Percentiles rank a stretch among this genome's conserved stretches.
Evolutionary conservation across 1,284 basidiomycete genomes (phyloP).

Genomic region (Leccinum solheimii): DNA sequence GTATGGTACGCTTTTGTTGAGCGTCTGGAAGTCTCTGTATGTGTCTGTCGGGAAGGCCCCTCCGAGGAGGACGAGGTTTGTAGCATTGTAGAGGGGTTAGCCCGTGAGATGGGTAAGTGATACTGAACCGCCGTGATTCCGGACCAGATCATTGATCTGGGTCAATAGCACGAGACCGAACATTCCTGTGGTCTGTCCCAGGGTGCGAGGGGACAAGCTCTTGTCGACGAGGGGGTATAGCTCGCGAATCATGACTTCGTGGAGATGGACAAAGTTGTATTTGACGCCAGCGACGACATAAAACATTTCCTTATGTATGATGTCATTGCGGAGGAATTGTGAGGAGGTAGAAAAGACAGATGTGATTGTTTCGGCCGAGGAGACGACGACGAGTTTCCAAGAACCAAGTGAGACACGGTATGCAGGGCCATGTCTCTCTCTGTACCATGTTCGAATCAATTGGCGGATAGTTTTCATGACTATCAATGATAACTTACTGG

Average conservation of each 20-base stretch:
- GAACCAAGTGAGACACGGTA: slow-evolving; percentile 22
- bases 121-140: not conserved
- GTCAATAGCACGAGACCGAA: slow-evolving; percentile 18
- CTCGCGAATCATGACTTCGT: slow-evolving; percentile 17
- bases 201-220: slow-evolving; percentile 16
- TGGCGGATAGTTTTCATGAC: not conserved
- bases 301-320: slow-evolving; percentile 18
- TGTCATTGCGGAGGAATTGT: slow-evolving; percentile 13
- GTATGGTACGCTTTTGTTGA: slow-evolving; percentile 23
- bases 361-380: slow-evolving; percentile 2
- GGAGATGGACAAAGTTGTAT: slow-evolving; percentile 9
- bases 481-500: slow-evolving; percentile 20
- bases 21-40: slow-evolving; percentile 24
- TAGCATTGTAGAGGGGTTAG: slow-evolving; percentile 21
- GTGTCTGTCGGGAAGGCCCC: slow-evolving; percentile 18
- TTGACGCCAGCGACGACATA: slow-evolving; percentile 17
- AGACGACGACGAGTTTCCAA: slow-evolving; percentile 19
- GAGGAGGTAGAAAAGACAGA: slow-evolving; percentile 4
- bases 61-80: slow-evolving; percentile 23
- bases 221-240: slow-evolving; percentile 27
- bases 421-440: slow-evolving; percentile 16
- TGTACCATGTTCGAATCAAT: slow-evolving; percentile 6
- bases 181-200: slow-evolving; percentile 12
- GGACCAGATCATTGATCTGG: slow-evolving; percentile 8
- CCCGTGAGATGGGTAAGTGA: slow-evolving; percentile 18